Conservation (phyloP, 225 moss, liverwort and hornwort species). For the Climacium dendroides region DNA sequence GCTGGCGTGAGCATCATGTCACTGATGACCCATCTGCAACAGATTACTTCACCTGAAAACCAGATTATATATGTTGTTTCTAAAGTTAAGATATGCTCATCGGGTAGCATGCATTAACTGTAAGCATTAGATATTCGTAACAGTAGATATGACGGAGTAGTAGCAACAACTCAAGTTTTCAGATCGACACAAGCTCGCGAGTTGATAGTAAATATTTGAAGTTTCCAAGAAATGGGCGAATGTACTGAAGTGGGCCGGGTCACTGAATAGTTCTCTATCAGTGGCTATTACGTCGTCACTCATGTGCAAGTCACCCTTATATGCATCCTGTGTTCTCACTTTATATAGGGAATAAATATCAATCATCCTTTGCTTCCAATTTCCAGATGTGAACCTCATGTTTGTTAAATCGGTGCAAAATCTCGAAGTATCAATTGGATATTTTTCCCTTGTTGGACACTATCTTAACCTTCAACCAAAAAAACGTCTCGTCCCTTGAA, state of each 20-base stretch:
- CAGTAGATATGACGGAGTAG: no score
- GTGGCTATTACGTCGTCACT: neutral
- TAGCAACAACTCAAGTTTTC: neutral
- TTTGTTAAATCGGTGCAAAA: neutral
- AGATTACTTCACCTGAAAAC: neutral
- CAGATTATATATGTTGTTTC: neutral
- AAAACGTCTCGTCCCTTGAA: no score
- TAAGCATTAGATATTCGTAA: neutral
- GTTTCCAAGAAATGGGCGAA: neutral
- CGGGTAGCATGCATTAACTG: neutral
- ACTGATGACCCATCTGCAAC: neutral
- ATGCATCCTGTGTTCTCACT: neutral
- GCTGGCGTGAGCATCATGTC: neutral
- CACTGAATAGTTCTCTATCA: neutral
- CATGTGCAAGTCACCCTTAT: neutral
- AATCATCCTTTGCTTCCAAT: neutral
- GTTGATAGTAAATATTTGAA: neutral
- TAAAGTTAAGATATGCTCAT: no score
- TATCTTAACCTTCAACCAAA: no score
- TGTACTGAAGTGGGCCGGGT: neutral
- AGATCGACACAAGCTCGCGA: neutral
- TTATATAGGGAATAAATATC: neutral
- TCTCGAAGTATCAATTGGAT: neutral
- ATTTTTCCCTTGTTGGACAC: no score
- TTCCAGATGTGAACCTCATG: no score